A percentile compares a stretch with the other conserved stretches of the same genome.
phyloP scores from a whole-genome alignment of 805 yeast species.

The Candida nonsorbophila region DNA sequence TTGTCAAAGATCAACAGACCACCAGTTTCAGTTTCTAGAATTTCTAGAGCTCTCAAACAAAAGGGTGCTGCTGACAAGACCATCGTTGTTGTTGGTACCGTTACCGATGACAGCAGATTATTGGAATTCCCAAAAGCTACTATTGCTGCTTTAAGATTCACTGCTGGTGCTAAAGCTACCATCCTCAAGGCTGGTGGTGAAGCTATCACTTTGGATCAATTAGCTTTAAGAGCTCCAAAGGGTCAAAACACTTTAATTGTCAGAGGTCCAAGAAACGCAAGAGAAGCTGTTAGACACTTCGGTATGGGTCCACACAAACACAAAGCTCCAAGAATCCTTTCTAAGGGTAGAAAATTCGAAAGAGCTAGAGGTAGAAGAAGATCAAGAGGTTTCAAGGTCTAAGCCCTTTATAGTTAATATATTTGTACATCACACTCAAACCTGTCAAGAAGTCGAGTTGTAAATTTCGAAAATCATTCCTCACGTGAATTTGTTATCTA shows the following conservation, averaged over 20 bases:
- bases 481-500: too few relatives aligned
- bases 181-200: slow-evolving; percentile 99
- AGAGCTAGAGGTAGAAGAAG: slow-evolving; percentile 99
- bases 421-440: too few relatives aligned
- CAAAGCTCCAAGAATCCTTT: slow-evolving; percentile 97
- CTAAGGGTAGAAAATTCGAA: slow-evolving; percentile 99
- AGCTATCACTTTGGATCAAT: slow-evolving; percentile 98
- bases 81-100: slow-evolving; percentile 98
- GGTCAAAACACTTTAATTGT: slow-evolving; percentile 97
- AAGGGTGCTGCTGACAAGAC: slow-evolving; percentile 84
- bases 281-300: slow-evolving; percentile 99
- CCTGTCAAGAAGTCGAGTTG: too few relatives aligned
- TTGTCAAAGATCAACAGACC: slow-evolving; percentile 99
- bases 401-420: slow-evolving; percentile 27
- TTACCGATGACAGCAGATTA: slow-evolving; percentile 96
- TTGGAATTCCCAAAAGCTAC: slow-evolving; percentile 93
- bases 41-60: slow-evolving; percentile 77
- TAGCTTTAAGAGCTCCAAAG: slow-evolving; percentile 98
- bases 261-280: slow-evolving; percentile 98
- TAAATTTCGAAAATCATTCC: too few relatives aligned
- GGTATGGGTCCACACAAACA: slow-evolving; percentile 99
- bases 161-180: slow-evolving; percentile 98
- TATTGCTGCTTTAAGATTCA: slow-evolving; percentile 98
- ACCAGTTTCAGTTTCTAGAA: slow-evolving; percentile 94
- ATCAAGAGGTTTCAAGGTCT: slow-evolving; percentile 99